Evolutionary conservation across 148 eudicot species (phyloP).

Genomic region (Rhododendron molle): DNA sequence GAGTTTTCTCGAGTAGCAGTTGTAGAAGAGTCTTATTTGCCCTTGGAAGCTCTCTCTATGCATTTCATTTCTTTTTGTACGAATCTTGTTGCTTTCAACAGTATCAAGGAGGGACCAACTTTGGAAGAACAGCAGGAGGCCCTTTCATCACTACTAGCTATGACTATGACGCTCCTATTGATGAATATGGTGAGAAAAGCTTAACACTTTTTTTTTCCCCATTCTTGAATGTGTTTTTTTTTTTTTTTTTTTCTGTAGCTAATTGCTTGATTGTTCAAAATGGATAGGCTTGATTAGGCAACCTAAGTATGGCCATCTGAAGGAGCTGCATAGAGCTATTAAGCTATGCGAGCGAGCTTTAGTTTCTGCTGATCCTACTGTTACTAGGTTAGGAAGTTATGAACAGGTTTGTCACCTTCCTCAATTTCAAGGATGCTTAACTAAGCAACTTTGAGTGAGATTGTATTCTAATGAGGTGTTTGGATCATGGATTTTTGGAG

Average conservation of each 20-base stretch:
- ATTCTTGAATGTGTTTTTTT: not conserved
- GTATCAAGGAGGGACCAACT: slow-evolving; percentile 98
- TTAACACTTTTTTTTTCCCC: not conserved
- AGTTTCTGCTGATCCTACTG: slow-evolving; percentile 70
- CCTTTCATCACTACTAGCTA: slow-evolving; percentile 92
- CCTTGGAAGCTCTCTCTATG: no score
- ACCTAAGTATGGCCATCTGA: slow-evolving; percentile 83
- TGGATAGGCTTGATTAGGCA: slow-evolving; percentile 74
- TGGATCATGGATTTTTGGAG: not conserved
- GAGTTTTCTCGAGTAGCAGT: no score
- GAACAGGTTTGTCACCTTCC: slow-evolving; percentile 34
- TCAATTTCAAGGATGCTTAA: not conserved
- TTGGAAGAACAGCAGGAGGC: slow-evolving; percentile 93
- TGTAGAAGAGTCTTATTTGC: no score
- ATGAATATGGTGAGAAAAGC: slow-evolving; percentile 73
- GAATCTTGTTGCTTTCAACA: slow-evolving; percentile 15
- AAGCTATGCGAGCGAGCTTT: slow-evolving; percentile 71
- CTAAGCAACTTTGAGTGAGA: not conserved
- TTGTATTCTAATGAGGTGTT: not conserved
- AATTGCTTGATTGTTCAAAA: not conserved
- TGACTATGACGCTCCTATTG: slow-evolving; percentile 95
- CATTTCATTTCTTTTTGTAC: no score
- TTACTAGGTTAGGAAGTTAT: slow-evolving; percentile 31
- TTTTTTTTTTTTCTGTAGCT: not conserved
- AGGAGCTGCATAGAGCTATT: slow-evolving; percentile 81